phyloP scores from a whole-genome alignment of 1,284 basidiomycete species.

The Grifola frondosa region DNA sequence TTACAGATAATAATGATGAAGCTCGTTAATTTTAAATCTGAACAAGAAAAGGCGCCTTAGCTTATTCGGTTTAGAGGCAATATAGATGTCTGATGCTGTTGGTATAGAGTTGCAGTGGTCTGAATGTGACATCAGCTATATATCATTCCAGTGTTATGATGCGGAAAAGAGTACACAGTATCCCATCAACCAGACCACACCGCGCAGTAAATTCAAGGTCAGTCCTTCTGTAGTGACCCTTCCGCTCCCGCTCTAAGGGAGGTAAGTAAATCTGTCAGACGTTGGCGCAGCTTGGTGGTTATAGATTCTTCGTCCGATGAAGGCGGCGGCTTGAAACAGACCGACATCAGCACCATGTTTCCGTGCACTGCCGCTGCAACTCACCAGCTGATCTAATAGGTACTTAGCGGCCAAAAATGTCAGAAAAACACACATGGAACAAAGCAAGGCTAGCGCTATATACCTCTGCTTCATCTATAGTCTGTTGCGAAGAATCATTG shows the following conservation, averaged over 20 bases:
- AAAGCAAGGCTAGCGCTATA: background rate
- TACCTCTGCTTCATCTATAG: conserved; percentile 33
- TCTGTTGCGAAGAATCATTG: conserved; percentile 13
- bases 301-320: conserved; percentile 27
- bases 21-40: too few species aligned
- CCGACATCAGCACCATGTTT: background rate
- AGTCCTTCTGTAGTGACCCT: conserved; percentile 14
- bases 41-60: too few species aligned
- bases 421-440: background rate
- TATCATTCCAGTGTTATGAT: too few species aligned
- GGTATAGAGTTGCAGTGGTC: too few species aligned
- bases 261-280: conserved; percentile 27
- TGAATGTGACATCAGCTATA: too few species aligned
- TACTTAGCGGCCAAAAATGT: conserved; percentile 16
- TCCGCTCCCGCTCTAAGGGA: conserved; percentile 26
- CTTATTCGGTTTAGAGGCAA: too few species aligned
- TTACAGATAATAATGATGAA: too few species aligned
- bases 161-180: too few species aligned
- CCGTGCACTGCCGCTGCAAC: background rate
- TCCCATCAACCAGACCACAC: too few species aligned
- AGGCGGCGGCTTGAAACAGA: conserved; percentile 24
- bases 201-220: too few species aligned
- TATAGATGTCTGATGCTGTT: too few species aligned
- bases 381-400: conserved; percentile 30
- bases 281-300: conserved; percentile 25